Conservation (phyloP, 441 rosid genomes). For the Adansonia rubrostipa region DNA sequence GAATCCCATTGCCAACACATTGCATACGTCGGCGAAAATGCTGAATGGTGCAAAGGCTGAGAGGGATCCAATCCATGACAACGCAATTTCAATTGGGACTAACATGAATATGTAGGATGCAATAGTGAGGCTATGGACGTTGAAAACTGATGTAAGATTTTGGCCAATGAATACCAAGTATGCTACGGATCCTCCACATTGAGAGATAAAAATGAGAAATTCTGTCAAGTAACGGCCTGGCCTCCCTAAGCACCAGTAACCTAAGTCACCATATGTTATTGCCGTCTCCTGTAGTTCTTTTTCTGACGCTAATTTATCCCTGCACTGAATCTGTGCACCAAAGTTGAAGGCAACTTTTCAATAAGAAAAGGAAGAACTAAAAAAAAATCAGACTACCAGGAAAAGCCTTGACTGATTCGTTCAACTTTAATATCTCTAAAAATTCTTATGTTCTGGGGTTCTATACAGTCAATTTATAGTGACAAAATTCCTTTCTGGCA, state of each 20-base stretch:
- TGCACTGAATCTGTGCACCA: slow-evolving; percentile 66
- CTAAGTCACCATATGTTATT: slow-evolving; percentile 86
- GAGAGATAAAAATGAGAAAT: slow-evolving; percentile 64
- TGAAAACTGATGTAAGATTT: slow-evolving; percentile 67
- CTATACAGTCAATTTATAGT: background rate
- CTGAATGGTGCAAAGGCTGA: slow-evolving; percentile 82
- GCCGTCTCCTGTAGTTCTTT: slow-evolving; percentile 48
- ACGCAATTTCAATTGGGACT: slow-evolving; percentile 65
- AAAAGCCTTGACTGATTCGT: background rate
- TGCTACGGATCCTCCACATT: slow-evolving; percentile 87
- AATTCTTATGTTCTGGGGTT: background rate
- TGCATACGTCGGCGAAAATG: slow-evolving; percentile 76
- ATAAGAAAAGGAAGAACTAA: background rate
- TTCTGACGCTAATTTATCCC: slow-evolving; percentile 62
- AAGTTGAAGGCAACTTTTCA: background rate
- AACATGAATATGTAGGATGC: slow-evolving; percentile 64
- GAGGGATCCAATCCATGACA: slow-evolving; percentile 73
- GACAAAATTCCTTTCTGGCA: background rate
- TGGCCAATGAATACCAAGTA: slow-evolving; percentile 87
- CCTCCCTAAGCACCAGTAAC: slow-evolving; percentile 63
- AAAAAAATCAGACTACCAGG: background rate
- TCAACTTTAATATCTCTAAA: background rate
- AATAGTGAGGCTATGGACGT: slow-evolving; percentile 36
- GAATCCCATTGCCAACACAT: slow-evolving; percentile 67
- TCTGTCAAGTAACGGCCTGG: slow-evolving; percentile 78